Evolutionary conservation across 805 yeast genomes (phyloP), one percentile per base, ranked within the genome.

Genomic region (Candida manassasensis): DNA sequence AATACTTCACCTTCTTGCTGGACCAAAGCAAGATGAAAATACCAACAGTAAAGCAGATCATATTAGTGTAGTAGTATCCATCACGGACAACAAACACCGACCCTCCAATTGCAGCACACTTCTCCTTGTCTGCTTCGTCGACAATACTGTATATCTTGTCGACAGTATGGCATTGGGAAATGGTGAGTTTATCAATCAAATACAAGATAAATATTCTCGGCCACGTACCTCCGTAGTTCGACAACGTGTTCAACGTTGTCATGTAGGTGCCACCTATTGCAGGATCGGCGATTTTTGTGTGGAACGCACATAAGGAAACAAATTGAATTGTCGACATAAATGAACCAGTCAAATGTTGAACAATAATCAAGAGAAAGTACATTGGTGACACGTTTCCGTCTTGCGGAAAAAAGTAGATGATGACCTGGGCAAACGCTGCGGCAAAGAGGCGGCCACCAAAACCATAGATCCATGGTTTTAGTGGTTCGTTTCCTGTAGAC

Each of bases 181-280:
- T 49, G 0, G 97, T 84, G 47, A 88, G 75, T 46, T 69, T 73
- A 59, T 90, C 97, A 37, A 93, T 90, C 59, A 88, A 69, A 40
- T 70, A 75, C 45, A 88, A 72, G 1, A 90, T 80, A 21, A 93
- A 65, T n/a, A 86, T 64, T 36, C 87, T 72, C 2, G 98, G 98
- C 98, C 98, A 93, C 29, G 94, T 93, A 8, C 98, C 98, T 16
- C 98, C 98, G 39, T 90, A 71, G 55, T 93, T 93, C 27, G 94
- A 79, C 32, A 93, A 67, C 0, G 98, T 93, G 59, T 93, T 93
- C 39, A 93, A 67, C 0, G 95, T 81, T 0, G 98, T 93, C 97
- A 93, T 90, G 57, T 93, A 93, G 0, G 98, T 93, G 2, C 98
- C 98, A 12, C 98, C 98, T 49, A 93, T 85, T 13, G 79, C 61